Evolutionary conservation across 179 eudicot species (phyloP), one percentile per base, ranked within the genome.

Genomic region (Sideroxylon spinosum): DNA sequence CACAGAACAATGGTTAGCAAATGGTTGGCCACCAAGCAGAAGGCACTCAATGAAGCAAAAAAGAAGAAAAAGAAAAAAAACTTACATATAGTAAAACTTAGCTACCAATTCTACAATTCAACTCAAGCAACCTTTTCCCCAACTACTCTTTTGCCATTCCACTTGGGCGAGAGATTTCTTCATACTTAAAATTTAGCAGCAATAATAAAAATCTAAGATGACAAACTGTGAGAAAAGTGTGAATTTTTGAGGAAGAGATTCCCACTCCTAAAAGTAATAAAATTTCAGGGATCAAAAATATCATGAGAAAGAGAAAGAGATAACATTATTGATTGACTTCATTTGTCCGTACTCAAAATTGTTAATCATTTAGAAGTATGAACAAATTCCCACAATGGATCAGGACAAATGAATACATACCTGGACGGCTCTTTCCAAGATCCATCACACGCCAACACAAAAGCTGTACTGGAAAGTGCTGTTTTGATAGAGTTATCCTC

Each of bases 401-500:
- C 56, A 49, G 74, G 16, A 63, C 52, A 82, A 28, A 60, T 68
- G n/a, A 67, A 71, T 32, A 81, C 83, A 71, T 77, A 97, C 99
- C 99, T 90, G 81, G 86, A 89, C 66, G 99, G 99, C 85, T 91
- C 95, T 82, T 83, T 91, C 97, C 97, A 97, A 44, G 86, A 76
- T 81, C 97, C 97, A 82, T 84, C 82, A 82, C 87, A 78, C 70
- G 97, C 87, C 82, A 90, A 87, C 78, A 97, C 98, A 90, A 92
- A 97, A 83, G 99, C 92, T 75, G 87, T 85, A 44, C 25, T 20
- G 25, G 93, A 92, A 71, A 97, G 82, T 76, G 83, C 91, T 74
- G 81, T 76, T 87, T 81, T 94, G 81, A 87, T 78, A 76, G 98
- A 85, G 78, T 63, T 82, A 83, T 97, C 95, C 81, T 91, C 97